Evolutionary conservation across 2,329 filamentous ascomycete genomes (phyloP), one percentile per base, ranked within the genome.

Genomic region (Fusarium newnesense): DNA sequence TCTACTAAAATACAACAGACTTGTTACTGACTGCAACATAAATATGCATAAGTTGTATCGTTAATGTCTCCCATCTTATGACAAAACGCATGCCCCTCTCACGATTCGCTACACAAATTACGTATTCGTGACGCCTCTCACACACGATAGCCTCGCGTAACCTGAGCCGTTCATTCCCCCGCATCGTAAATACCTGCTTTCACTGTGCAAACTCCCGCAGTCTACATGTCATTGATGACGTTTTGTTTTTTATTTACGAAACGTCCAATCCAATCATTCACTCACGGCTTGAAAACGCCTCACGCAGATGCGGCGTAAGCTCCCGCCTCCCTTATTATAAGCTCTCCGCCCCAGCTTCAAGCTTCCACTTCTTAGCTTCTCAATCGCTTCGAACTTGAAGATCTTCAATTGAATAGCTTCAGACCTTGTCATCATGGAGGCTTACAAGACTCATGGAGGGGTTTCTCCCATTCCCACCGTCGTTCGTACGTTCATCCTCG

Each of bases 161-260:
- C 49, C 49, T 52, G 47, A 52, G 26, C 67, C 67, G 54, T 50
- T 43, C 43, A 34, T 54, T 61, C 60, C 75, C 75, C 75, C 74
- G 68, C 75, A 72, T 59, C 24, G 21, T 4, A 19, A 60, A 75
- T 75, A 75, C 73, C 61, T 75, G 72, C 69, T 74, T 75, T 76
- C 34, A 32, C 43, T 43, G 42, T 49, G 60, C 49, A 42, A 43
- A 53, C 46, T 39, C 65, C 40, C 34, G 70, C 70, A 76, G 61
- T 77, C 74, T 66, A 77, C 68, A 70, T 77, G 75, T 77, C 75
- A 77, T 77, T 69, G 74, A 77, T 77, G 75, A 77, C 75, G 75
- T 75, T 74, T 56, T 67, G 37, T 56, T 69, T 54, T 54, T 43
- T 32, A 24, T 19, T 21, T 65, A 28, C 46, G 47, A 26, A 11